Evolutionary conservation across 192 early-diverging fungal genomes (phyloP), one percentile per base, ranked within the genome.

Genomic region (Linnemannia elongata): DNA sequence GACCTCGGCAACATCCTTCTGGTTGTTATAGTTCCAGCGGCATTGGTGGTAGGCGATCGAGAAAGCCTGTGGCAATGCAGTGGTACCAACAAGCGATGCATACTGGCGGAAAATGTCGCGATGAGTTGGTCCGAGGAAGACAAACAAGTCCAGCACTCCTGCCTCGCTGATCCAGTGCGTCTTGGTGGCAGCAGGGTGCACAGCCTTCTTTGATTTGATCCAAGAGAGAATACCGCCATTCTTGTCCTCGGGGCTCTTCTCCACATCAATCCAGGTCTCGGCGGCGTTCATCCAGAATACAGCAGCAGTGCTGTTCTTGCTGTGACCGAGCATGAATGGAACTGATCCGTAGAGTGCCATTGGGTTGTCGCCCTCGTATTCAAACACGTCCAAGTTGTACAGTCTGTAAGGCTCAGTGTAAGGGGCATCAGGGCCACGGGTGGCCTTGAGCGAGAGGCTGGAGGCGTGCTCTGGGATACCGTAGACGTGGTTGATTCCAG

Each of bases 361-460:
- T n/a, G 98, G 97, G 80, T 92, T 97, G 91, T 99, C 96, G 35
- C 96, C 74, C 35, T 95, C 95, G 92, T 99, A 98, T 90, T 99
- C 99, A 89, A 99, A 99, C 35, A 99, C 98, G 80, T 99, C 99
- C 77, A 98, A 89, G 84, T 99, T 99, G 88, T 98, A 99, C 52
- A 99, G 88, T 36, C 99, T 92, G 89, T 98, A 99, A 10, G 99
- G 99, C 72, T 99, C 97, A 24, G 86, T 89, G 85, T 99, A 99
- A 8, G 91, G 90, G 42, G 90, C 93, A 22, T 89, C 90, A 15
- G 88, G 88, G 74, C 97, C 94, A 45, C 92, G 88, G 82, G 99
- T 99, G n/a, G 96, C 85, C 85, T 96, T 96, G 66, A 99, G 93
- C 27, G 95, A 94, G 83, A 97, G 93, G n/a, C 91, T 89, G 60